These are phyloP conservation scores for Nicotiana otophora DNA, from an alignment of 257 asterid genomes.

Conservation along the genomic window DNA sequence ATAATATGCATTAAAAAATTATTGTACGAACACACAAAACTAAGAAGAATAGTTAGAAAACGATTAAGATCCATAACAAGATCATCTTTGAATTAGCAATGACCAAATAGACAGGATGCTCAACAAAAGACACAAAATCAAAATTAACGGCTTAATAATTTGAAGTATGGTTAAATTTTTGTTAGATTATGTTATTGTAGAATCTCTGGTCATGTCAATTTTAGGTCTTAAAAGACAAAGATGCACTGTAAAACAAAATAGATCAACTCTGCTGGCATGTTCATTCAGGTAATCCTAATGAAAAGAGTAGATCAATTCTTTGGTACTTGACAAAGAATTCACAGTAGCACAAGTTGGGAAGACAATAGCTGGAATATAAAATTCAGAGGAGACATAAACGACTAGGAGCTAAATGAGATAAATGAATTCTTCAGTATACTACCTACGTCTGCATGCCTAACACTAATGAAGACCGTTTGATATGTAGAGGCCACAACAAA, in stretches of 20 bases:
- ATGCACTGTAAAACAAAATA: neutral
- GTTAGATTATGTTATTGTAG: neutral
- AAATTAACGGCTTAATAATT: neutral
- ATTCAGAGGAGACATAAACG: too few species aligned
- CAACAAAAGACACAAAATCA: neutral
- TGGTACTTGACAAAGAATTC: too few species aligned
- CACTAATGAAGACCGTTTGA: too few species aligned
- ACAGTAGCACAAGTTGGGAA: too few species aligned
- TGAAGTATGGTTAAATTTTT: neutral
- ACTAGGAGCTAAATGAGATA: too few species aligned
- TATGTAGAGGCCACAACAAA: too few species aligned
- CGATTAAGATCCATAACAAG: neutral
- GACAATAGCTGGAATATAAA: too few species aligned
- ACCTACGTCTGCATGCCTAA: too few species aligned
- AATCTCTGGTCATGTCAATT: neutral
- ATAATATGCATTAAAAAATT: conserved; percentile 3
- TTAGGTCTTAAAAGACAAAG: neutral
- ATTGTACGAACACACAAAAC: neutral
- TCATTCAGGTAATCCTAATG: neutral
- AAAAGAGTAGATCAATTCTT: neutral
- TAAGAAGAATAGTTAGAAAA: neutral
- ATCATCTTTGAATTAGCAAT: neutral
- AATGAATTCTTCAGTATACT: too few species aligned
- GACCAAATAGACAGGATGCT: neutral
- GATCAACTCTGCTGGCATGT: neutral